Evolutionary conservation across 495 filamentous ascomycete species (phyloP).

Genomic region (Penicillium egyptiacum): DNA sequence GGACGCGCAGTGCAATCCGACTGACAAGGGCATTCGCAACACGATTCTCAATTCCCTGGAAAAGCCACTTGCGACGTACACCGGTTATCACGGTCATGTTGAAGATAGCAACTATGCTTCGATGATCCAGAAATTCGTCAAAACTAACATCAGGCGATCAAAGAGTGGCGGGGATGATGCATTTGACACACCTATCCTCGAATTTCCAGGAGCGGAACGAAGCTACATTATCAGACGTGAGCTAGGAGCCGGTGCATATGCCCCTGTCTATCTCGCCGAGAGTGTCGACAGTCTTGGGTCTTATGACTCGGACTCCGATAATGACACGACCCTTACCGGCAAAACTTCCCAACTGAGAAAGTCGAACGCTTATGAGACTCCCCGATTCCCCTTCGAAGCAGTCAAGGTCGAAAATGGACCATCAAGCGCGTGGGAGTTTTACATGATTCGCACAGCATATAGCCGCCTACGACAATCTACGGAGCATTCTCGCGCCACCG

Average conservation of each 20-base stretch:
- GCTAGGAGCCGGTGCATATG: constrained; percentile 89
- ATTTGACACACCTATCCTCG: constrained; percentile 64
- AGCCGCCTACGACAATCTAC: constrained; percentile 60
- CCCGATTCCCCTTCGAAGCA: constrained; percentile 67
- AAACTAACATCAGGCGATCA: constrained; percentile 59
- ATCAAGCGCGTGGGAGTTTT: constrained; percentile 90
- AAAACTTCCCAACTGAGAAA: constrained; percentile 18
- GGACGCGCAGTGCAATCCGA: constrained; percentile 83
- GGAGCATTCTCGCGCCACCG: constrained; percentile 55
- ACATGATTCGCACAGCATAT: constrained; percentile 84
- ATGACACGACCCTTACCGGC: constrained; percentile 30
- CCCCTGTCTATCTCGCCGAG: constrained; percentile 88
- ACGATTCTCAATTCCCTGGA: constrained; percentile 71
- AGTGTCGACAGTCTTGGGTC: constrained; percentile 55
- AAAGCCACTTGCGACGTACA: constrained; percentile 67
- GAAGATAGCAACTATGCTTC: constrained; percentile 58
- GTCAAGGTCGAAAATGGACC: constrained; percentile 87
- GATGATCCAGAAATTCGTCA: constrained; percentile 79
- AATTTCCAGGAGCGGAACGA: constrained; percentile 58
- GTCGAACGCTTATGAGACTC: constrained; percentile 20
- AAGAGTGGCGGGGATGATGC: constrained; percentile 52
- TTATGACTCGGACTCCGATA: constrained; percentile 48
- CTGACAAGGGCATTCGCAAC: constrained; percentile 68
- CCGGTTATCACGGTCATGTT: constrained; percentile 72
- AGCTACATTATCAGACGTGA: constrained; percentile 81